These are phyloP conservation scores for Rhodotorula sp. DNA, from an alignment of 1,284 basidiomycete species.

Conservation along the genomic window DNA sequence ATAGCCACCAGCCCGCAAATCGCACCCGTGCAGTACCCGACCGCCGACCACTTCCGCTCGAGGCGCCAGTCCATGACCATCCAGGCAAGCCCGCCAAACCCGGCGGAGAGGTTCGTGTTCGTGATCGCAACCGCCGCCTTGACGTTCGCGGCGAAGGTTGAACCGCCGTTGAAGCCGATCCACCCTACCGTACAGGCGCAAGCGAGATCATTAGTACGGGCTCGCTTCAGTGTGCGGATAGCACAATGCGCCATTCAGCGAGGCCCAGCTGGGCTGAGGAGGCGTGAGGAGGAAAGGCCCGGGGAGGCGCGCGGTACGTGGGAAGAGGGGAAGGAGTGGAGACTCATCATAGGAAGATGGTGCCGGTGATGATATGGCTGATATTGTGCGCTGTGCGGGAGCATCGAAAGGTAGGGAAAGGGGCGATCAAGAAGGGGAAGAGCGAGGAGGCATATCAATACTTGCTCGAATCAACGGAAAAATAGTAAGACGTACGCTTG, in stretches of 20 bases:
- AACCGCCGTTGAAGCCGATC: slow-evolving; percentile 49
- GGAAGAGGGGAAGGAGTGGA: slow-evolving; percentile 30
- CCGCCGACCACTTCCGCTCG: slow-evolving; percentile 58
- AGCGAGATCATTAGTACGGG: too few species aligned
- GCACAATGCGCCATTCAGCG: too few species aligned
- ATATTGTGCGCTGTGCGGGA: not conserved
- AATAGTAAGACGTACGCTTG: slow-evolving; percentile 31
- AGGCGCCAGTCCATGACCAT: slow-evolving; percentile 53
- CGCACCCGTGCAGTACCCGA: slow-evolving; percentile 76
- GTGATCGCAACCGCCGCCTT: slow-evolving; percentile 53
- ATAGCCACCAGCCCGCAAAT: slow-evolving; percentile 78
- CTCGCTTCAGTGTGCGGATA: too few species aligned
- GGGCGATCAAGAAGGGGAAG: not conserved
- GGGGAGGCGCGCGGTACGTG: not conserved
- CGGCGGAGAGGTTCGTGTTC: slow-evolving; percentile 53
- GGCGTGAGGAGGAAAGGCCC: slow-evolving; percentile 25
- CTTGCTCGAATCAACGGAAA: not conserved
- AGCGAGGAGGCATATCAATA: not conserved
- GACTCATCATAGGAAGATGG: slow-evolving; percentile 51
- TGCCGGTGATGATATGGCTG: slow-evolving; percentile 53
- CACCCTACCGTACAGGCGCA: not conserved
- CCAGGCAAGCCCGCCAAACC: slow-evolving; percentile 53
- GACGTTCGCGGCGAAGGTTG: slow-evolving; percentile 53
- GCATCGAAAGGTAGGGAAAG: not conserved
- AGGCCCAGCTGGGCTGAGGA: too few species aligned